A percentile compares a stretch with the other conserved stretches of the same genome.
These are phyloP conservation scores for Dendrobium huoshanense DNA, from an alignment of 106 monocot species.

Conservation along the genomic window DNA sequence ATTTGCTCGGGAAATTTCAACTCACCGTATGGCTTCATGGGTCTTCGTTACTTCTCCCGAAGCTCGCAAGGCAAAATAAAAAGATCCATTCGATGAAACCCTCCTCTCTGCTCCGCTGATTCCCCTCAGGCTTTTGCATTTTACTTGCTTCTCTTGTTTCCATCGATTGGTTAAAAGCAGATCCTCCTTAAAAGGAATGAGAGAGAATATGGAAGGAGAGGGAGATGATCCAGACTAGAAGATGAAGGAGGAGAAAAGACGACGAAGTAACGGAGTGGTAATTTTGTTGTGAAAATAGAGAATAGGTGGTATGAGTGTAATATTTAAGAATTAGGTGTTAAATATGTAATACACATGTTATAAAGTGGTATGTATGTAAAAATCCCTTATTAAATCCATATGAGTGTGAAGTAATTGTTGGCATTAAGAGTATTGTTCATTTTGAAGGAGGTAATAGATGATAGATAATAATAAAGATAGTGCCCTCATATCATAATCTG, in stretches of 20 bases:
- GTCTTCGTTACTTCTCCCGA: conserved; percentile 40
- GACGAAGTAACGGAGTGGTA: too few relatives aligned
- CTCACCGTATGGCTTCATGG: conserved; percentile 43
- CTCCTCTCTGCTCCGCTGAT: conserved; percentile 20
- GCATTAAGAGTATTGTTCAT: background rate
- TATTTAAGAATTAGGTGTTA: too few relatives aligned
- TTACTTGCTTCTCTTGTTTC: background rate
- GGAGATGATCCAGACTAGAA: too few relatives aligned
- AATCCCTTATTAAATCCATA: background rate
- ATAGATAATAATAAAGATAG: too few relatives aligned
- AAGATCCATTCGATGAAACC: conserved; percentile 32
- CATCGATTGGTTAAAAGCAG: background rate
- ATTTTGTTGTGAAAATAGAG: too few relatives aligned
- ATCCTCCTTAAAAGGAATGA: background rate
- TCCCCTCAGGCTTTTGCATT: background rate
- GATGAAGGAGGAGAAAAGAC: too few relatives aligned
- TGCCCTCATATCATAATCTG: too few relatives aligned
- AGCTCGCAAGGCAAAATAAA: conserved; percentile 39
- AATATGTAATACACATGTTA: too few relatives aligned
- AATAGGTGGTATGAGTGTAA: too few relatives aligned
- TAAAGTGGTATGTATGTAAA: too few relatives aligned
- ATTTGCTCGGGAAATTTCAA: background rate
- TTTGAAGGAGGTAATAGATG: too few relatives aligned
- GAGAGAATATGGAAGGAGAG: too few relatives aligned
- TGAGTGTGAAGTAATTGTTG: background rate